Percentiles rank a stretch among this genome's conserved stretches.
Evolutionary conservation across 306 rosid genomes (phyloP).

Genomic region (Crotalaria pallida): DNA sequence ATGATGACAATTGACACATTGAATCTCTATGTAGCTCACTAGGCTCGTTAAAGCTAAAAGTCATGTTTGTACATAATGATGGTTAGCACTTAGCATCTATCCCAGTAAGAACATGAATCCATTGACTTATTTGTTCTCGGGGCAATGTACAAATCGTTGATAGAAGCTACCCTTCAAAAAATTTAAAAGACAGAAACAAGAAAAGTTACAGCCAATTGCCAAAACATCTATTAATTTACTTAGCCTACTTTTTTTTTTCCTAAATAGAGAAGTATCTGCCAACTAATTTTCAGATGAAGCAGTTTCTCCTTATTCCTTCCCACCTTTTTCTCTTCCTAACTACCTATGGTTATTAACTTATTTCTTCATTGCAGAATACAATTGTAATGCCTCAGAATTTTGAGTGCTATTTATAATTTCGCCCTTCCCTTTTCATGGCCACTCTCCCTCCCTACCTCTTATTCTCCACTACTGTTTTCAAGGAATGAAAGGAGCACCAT

Average conservation of each 20-base stretch:
- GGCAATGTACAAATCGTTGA: conserved; percentile 41
- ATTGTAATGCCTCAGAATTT: background rate
- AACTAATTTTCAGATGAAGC: conserved; percentile 25
- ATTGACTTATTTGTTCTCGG: conserved; percentile 3
- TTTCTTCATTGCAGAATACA: conserved; percentile 27
- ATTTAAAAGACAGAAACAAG: background rate
- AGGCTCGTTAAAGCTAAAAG: conserved; percentile 23
- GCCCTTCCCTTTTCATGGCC: background rate
- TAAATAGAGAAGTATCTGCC: conserved; percentile 14
- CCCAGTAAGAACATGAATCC: conserved; percentile 19
- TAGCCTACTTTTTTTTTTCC: background rate
- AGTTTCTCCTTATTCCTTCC: conserved; percentile 31
- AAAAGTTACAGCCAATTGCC: conserved; percentile 25
- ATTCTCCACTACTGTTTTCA: background rate
- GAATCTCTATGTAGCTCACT: background rate
- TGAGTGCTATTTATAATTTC: background rate
- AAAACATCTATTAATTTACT: conserved; percentile 2
- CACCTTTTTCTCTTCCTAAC: conserved; percentile 13
- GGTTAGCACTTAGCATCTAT: conserved; percentile 29
- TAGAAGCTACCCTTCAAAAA: conserved; percentile 26
- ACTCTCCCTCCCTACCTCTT: background rate
- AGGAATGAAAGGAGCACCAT: conserved; percentile 49
- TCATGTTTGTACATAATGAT: conserved; percentile 40
- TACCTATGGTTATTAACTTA: conserved; percentile 31
- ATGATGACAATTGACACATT: background rate